Percentiles rank a stretch among this genome's conserved stretches.
Conservation (phyloP, 2,329 filamentous ascomycete species). For the Lachnellula arida region DNA sequence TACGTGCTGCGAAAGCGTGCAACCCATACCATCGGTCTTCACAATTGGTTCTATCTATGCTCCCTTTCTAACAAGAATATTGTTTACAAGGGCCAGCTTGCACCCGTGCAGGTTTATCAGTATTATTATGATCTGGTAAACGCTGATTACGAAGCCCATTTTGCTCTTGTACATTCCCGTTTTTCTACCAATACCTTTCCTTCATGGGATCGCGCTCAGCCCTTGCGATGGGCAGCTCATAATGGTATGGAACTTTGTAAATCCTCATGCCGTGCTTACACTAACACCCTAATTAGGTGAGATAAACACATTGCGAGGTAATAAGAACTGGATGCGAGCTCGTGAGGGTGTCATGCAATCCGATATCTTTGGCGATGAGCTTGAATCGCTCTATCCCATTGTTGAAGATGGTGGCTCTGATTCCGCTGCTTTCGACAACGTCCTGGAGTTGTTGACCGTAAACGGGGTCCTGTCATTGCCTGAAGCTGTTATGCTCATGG, state of each 20-base stretch:
- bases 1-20: constrained; percentile 93
- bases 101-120: constrained; percentile 92
- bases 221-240: constrained; percentile 92
- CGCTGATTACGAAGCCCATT: constrained; percentile 95
- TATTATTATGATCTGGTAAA: constrained; percentile 98
- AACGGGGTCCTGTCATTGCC: constrained; percentile 93
- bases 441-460: constrained; percentile 87
- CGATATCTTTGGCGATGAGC: constrained; percentile 84
- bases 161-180: constrained; percentile 92
- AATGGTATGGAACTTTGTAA: constrained; percentile 58
- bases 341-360: constrained; percentile 94
- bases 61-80: constrained; percentile 96
- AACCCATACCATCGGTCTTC: constrained; percentile 88
- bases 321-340: constrained; percentile 99
- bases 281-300: constrained; percentile 50
- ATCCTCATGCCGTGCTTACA: constrained; percentile 20
- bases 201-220: constrained; percentile 96
- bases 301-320: constrained; percentile 94
- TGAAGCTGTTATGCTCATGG: constrained; percentile 98
- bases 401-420: constrained; percentile 96
- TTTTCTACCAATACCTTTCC: constrained; percentile 99
- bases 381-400: constrained; percentile 86
- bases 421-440: constrained; percentile 95
- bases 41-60: constrained; percentile 99
- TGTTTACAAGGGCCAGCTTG: constrained; percentile 96